A percentile compares a stretch with the other conserved stretches of the same genome.
phyloP scores from a whole-genome alignment of 2,329 filamentous ascomycete species.

The Colletotrichum shisoi region DNA sequence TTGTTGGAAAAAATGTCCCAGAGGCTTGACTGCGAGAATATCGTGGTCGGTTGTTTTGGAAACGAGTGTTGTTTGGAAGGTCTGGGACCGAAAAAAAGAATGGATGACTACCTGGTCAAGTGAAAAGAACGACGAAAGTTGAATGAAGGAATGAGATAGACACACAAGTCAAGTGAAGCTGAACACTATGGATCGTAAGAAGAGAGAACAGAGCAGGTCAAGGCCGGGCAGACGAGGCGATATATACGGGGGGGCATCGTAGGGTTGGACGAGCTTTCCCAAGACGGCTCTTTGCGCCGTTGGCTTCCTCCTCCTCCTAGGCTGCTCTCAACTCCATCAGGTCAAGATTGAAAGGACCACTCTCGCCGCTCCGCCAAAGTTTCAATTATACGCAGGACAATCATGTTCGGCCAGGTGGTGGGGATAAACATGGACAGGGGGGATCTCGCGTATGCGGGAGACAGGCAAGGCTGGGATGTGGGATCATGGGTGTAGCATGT shows the following conservation, averaged over 20 bases:
- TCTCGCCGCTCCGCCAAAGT: constrained; percentile 38
- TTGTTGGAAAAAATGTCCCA: constrained; percentile 14
- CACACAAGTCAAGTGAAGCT: constrained; percentile 39
- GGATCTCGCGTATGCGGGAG: constrained; percentile 38
- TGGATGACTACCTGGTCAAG: constrained; percentile 39
- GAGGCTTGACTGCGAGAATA: constrained; percentile 36
- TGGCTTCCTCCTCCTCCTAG: background rate
- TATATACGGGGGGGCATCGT: constrained; percentile 34
- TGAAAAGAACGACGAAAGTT: constrained; percentile 39
- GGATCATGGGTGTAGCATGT: constrained; percentile 23
- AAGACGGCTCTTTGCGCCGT: constrained; percentile 27
- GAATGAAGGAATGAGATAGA: constrained; percentile 38
- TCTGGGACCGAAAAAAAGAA: constrained; percentile 37
- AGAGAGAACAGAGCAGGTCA: background rate
- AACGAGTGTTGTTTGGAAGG: constrained; percentile 30
- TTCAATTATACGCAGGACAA: constrained; percentile 37
- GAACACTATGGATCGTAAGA: constrained; percentile 34
- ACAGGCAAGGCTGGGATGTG: constrained; percentile 26
- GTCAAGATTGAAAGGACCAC: constrained; percentile 35
- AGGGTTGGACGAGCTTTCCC: constrained; percentile 12
- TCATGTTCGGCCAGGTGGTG: constrained; percentile 32
- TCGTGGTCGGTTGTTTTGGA: constrained; percentile 21
- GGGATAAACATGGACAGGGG: constrained; percentile 26
- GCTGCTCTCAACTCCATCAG: constrained; percentile 15
- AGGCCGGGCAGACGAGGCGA: constrained; percentile 16